Percentiles rank a stretch among this genome's conserved stretches.
Evolutionary conservation across 495 filamentous ascomycete genomes (phyloP).

Genomic region (Xylona heveae): DNA sequence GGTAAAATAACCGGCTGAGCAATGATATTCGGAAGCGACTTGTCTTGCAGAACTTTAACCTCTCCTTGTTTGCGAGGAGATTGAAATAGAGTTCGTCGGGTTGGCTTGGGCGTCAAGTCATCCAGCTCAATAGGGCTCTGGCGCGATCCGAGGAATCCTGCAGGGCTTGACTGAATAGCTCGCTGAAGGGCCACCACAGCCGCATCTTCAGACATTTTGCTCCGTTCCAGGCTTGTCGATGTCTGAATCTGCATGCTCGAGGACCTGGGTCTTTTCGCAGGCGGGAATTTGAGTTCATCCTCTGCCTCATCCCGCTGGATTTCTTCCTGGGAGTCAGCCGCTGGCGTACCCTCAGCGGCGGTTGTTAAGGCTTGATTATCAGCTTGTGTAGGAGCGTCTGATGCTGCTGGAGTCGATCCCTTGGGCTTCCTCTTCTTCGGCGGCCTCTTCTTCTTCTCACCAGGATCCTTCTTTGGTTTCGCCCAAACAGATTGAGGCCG

Average conservation of each 20-base stretch:
- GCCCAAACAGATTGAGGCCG: slow-evolving; percentile 70
- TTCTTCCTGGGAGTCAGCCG: not conserved
- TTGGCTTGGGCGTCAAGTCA: slow-evolving; percentile 40
- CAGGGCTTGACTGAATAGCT: slow-evolving; percentile 53
- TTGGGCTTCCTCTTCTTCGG: slow-evolving; percentile 19
- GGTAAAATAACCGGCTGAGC: too few relatives aligned
- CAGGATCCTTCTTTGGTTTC: slow-evolving; percentile 19
- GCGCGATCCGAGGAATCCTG: slow-evolving; percentile 38
- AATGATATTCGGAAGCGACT: too few relatives aligned
- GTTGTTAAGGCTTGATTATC: too few relatives aligned
- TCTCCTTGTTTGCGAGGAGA: slow-evolving; percentile 31
- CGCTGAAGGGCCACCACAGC: slow-evolving; percentile 34
- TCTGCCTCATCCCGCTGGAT: not conserved
- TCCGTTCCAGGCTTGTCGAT: slow-evolving; percentile 6
- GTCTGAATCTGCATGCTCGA: slow-evolving; percentile 9
- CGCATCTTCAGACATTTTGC: slow-evolving; percentile 23
- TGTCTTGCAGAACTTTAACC: slow-evolving; percentile 26
- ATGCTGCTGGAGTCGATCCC: too few relatives aligned
- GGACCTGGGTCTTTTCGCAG: slow-evolving; percentile 12
- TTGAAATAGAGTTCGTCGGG: slow-evolving; percentile 63
- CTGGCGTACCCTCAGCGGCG: too few relatives aligned
- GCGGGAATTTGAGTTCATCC: not conserved
- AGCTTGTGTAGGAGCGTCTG: too few relatives aligned
- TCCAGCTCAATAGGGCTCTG: slow-evolving; percentile 45
- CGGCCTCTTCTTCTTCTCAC: slow-evolving; percentile 13